A percentile compares a stretch with the other conserved stretches of the same genome.
phyloP scores from a whole-genome alignment of 306 rosid species.

The Crotalaria pallida region DNA sequence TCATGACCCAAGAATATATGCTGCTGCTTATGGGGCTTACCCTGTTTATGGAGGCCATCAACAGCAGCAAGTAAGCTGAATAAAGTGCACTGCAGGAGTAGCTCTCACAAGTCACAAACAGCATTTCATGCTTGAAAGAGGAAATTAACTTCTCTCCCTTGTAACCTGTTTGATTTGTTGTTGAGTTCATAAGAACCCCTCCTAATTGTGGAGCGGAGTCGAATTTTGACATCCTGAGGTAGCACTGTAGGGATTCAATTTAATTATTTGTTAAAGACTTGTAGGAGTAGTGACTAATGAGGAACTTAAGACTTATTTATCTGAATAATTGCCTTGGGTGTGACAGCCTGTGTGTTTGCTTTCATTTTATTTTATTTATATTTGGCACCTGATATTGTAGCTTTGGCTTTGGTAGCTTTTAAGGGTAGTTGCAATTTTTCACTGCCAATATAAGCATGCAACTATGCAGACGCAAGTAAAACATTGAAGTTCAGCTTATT shows the following conservation, averaged over 20 bases:
- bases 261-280: constrained; percentile 47
- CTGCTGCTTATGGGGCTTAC: constrained; percentile 81
- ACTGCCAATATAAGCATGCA: background rate
- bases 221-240: constrained; percentile 72
- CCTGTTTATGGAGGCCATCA: constrained; percentile 84
- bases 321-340: constrained; percentile 31
- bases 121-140: constrained; percentile 20
- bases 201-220: constrained; percentile 73
- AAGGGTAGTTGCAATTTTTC: background rate
- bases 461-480: background rate
- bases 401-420: constrained; percentile 12
- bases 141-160: constrained; percentile 26
- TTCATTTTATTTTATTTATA: constrained; percentile 6
- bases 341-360: constrained; percentile 14
- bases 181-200: constrained; percentile 56
- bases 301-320: constrained; percentile 30
- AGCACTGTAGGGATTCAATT: constrained; percentile 59
- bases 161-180: constrained; percentile 51
- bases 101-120: constrained; percentile 26
- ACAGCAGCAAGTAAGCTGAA: constrained; percentile 93
- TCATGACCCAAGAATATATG: constrained; percentile 78
- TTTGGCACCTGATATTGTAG: background rate
- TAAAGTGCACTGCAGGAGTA: constrained; percentile 29
- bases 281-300: constrained; percentile 37
- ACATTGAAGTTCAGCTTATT: background rate